A percentile compares a stretch with the other conserved stretches of the same genome.
Conservation (phyloP, 129 eudicot genomes). For the Kitagawia praeruptora region DNA sequence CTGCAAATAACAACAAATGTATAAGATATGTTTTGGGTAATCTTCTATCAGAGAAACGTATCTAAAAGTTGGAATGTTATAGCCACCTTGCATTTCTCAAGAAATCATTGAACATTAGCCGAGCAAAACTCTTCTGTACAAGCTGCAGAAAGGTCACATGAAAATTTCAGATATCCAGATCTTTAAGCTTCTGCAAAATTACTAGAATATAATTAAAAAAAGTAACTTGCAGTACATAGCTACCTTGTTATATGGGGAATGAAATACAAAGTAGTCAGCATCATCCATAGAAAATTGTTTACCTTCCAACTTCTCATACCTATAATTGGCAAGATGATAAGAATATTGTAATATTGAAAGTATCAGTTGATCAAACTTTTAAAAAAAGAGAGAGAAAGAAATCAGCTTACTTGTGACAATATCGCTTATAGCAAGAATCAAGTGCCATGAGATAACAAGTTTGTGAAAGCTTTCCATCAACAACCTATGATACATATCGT, state of each 20-base stretch:
- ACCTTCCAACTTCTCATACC: slow-evolving; percentile 80
- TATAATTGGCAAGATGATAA: slow-evolving; percentile 20
- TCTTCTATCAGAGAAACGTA: background rate
- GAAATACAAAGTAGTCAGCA: slow-evolving; percentile 93
- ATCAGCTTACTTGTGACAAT: slow-evolving; percentile 61
- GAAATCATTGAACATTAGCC: slow-evolving; percentile 69
- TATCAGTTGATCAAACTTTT: background rate
- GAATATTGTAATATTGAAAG: background rate
- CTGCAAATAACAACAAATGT: slow-evolving; percentile 27
- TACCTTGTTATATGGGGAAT: slow-evolving; percentile 99
- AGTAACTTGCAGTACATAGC: background rate
- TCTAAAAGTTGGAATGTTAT: background rate
- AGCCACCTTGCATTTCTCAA: slow-evolving; percentile 69
- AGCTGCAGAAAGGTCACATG: slow-evolving; percentile 58
- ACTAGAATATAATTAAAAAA: background rate
- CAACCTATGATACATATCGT: slow-evolving; percentile 47
- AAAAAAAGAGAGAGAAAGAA: background rate
- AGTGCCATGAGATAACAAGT: slow-evolving; percentile 99
- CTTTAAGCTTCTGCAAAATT: background rate
- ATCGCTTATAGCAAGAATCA: slow-evolving; percentile 82
- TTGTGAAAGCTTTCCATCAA: slow-evolving; percentile 96
- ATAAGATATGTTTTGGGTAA: background rate
- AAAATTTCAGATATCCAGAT: slow-evolving; percentile 14
- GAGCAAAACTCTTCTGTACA: slow-evolving; percentile 98
- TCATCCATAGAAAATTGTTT: slow-evolving; percentile 66